Base-by-base conservation (phyloP, 805 yeast species). In the Suhomyces sp. region DNA sequence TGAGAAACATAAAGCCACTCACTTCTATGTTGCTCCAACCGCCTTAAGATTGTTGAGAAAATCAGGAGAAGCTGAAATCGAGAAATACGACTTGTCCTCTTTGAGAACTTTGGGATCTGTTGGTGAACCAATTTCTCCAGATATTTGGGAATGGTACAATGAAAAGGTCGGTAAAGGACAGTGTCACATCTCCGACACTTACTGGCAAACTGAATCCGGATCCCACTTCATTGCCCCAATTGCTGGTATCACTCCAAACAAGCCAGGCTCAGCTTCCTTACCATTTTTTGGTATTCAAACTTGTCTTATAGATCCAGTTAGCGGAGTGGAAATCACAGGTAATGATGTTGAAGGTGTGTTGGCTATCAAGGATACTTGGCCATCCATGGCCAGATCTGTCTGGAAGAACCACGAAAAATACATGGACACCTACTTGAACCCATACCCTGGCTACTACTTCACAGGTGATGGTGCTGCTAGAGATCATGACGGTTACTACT, bases 381-480 rank as follows among this genome's bases (percentile, higher is more conserved):
- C 96, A 35, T 86, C 93, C 3, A 84, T 88, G 79, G 88, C 94
- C 19, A 82, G 96, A 75, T 76, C 91, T 21, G 87, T 88, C 57
- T 87, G 89, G 87, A 80, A 80, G 56, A 87, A 88, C 72, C 87
- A 87, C 70, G 77, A 78, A 58, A 78, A 90, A 66, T 88, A 76
- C 71, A 71, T 85, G 73, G 96, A 88, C 61, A 88, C 94, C n/a
- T 88, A 88, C 71, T 72, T 87, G 67, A 84, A 82, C 53, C 93
- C 94, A 49, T 88, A 87, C 72, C 87, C 88, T 47, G 91, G 91
- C 46, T 82, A 80, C 67, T 88, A 87, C 74, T 88, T 88, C 75
- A 85, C 94, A 1, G 96, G 96, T 62, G 96, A 88, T 71, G 96
- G 96, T 71, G 94, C 93, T 24, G 93, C 91, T 17, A 80, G 92